phyloP scores from a whole-genome alignment of 1,139 yeast species.

The Sugiyamaella castrensis region DNA sequence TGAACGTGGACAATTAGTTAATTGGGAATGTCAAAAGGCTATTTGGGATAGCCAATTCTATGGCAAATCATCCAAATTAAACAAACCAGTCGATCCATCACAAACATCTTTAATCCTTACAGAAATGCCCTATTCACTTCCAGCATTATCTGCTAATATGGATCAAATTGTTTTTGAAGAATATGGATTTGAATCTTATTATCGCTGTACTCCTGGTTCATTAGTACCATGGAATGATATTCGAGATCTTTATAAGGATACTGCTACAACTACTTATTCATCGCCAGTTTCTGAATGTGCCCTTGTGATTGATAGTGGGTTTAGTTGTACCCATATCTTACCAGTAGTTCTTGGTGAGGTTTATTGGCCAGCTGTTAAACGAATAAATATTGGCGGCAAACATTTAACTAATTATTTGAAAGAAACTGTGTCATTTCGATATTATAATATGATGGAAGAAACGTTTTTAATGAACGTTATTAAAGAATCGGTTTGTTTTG shows the following conservation, averaged over 20 bases:
- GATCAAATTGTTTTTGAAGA: conserved; percentile 96
- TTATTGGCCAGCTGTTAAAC: conserved; percentile 72
- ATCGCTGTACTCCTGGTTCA: conserved; percentile 61
- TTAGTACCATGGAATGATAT: conserved; percentile 64
- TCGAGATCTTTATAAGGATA: conserved; percentile 19
- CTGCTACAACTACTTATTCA: conserved; percentile 11
- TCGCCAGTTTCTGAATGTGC: conserved; percentile 55
- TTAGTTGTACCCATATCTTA: conserved; percentile 78
- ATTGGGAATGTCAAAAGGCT: conserved; percentile 92
- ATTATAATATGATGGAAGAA: conserved; percentile 92
- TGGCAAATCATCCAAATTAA: conserved; percentile 38
- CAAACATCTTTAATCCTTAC: conserved; percentile 57
- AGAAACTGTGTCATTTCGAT: conserved; percentile 84
- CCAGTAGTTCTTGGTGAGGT: conserved; percentile 82
- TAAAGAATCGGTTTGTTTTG: conserved; percentile 76
- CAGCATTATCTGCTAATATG: conserved; percentile 76
- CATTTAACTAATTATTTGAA: conserved; percentile 75
- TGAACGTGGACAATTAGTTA: conserved; percentile 78
- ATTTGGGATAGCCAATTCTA: conserved; percentile 82
- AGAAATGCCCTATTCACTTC: conserved; percentile 80
- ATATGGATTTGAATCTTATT: conserved; percentile 70
- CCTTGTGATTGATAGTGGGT: conserved; percentile 85
- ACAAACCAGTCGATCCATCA: conserved; percentile 40
- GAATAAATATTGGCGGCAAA: conserved; percentile 81
- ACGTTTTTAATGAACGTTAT: conserved; percentile 79